phyloP scores from a whole-genome alignment of 2,329 filamentous ascomycete species.

The Ambrosiella xylebori region DNA sequence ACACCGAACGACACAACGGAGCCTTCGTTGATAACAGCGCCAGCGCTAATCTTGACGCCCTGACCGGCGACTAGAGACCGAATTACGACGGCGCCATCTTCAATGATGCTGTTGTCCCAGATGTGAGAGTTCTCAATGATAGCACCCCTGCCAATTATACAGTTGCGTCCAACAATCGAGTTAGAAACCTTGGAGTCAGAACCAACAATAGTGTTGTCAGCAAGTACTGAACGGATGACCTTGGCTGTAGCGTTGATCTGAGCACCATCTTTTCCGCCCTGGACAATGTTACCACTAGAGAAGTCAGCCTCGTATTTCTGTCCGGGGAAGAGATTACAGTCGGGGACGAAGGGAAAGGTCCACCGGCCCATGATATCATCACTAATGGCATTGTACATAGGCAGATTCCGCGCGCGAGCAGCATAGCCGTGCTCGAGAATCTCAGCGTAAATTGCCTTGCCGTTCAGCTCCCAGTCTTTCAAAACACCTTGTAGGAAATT shows the following conservation, averaged over 20 bases:
- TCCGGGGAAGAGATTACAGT: constrained; percentile 65
- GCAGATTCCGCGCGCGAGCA: constrained; percentile 68
- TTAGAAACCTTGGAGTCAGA: constrained; percentile 52
- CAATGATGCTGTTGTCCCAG: constrained; percentile 70
- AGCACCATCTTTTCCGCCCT: constrained; percentile 51
- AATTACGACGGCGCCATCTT: constrained; percentile 53
- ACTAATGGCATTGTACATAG: constrained; percentile 77
- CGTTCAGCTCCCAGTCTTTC: constrained; percentile 93
- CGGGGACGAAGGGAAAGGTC: constrained; percentile 77
- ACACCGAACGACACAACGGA: constrained; percentile 68
- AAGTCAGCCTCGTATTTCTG: constrained; percentile 61
- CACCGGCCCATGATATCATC: constrained; percentile 74
- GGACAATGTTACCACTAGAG: constrained; percentile 17
- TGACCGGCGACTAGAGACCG: constrained; percentile 62
- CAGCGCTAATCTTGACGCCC: constrained; percentile 47
- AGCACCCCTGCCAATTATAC: constrained; percentile 73
- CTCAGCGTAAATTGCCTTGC: constrained; percentile 88
- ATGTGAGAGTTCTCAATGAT: constrained; percentile 64
- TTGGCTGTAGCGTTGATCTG: constrained; percentile 54
- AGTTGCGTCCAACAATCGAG: constrained; percentile 68
- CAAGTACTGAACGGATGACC: constrained; percentile 57
- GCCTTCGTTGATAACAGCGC: constrained; percentile 51
- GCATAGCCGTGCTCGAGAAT: constrained; percentile 72
- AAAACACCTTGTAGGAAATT: constrained; percentile 85
- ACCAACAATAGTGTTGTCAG: constrained; percentile 58